These are phyloP conservation scores for Antitrichia curtipendula DNA, from an alignment of 225 moss, liverwort and hornwort species.

Conservation along the genomic window DNA sequence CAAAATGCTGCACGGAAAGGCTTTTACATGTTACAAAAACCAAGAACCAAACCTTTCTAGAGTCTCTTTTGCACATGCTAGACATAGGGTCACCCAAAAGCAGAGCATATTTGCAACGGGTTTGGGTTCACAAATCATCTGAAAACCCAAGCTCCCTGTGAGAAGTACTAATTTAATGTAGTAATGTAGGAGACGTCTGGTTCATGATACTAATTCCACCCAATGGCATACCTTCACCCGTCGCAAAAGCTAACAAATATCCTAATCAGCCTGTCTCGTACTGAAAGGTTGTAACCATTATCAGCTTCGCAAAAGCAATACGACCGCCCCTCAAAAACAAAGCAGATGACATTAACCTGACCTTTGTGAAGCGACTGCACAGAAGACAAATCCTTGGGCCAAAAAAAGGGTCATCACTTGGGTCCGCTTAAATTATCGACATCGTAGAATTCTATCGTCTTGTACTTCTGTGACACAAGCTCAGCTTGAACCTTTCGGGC, in stretches of 20 bases:
- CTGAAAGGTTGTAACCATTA: neutral
- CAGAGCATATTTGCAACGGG: neutral
- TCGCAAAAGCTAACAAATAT: neutral
- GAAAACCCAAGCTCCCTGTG: neutral
- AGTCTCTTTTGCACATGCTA: neutral
- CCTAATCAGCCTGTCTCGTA: neutral
- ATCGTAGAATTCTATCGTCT: slow-evolving; percentile 68
- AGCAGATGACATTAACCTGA: neutral
- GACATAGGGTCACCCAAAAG: neutral
- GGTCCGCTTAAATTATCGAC: slow-evolving; percentile 12
- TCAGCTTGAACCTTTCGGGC: slow-evolving; percentile 82
- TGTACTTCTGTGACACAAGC: slow-evolving; percentile 76
- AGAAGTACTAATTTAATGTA: neutral
- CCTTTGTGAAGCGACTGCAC: neutral
- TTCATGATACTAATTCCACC: neutral
- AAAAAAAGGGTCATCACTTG: neutral
- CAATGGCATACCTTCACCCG: neutral
- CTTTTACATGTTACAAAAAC: neutral
- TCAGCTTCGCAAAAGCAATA: neutral
- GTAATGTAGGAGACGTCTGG: neutral
- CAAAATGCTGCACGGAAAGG: neutral
- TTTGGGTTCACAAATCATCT: neutral
- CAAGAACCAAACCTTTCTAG: neutral
- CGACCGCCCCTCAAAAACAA: neutral
- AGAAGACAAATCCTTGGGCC: neutral